Conservation (phyloP, 805 yeast species). For the Lipomyces orientalis region DNA sequence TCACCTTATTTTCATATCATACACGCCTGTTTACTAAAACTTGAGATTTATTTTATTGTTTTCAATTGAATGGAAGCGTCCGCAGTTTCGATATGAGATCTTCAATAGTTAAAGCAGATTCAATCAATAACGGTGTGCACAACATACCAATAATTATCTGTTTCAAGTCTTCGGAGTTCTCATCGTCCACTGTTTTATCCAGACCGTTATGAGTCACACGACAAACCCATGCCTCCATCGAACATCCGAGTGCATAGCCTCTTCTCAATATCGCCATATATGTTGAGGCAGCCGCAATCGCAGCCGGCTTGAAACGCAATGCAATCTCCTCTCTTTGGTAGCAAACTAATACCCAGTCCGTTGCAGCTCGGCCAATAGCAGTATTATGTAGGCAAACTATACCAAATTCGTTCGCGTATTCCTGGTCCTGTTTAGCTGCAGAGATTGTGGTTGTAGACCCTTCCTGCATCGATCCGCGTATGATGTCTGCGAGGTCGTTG, state of each 20-base stretch:
- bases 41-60: background rate
- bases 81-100: background rate
- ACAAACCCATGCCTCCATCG: background rate
- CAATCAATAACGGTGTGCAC: background rate
- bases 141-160: slow-evolving; percentile 4
- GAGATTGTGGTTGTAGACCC: slow-evolving; percentile 8
- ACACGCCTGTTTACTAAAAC: background rate
- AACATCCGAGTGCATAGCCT: slow-evolving; percentile 7
- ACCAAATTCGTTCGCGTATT: slow-evolving; percentile 23
- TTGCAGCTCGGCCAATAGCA: slow-evolving; percentile 17
- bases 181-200: background rate
- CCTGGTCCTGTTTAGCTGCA: slow-evolving; percentile 12
- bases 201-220: background rate
- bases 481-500: slow-evolving; percentile 11
- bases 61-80: background rate
- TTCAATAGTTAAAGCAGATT: background rate
- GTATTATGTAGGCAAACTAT: slow-evolving; percentile 19
- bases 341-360: slow-evolving; percentile 9
- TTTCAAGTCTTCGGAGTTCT: background rate
- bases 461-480: slow-evolving; percentile 6
- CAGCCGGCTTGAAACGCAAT: slow-evolving; percentile 1
- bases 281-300: slow-evolving; percentile 23
- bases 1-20: background rate
- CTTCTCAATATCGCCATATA: slow-evolving; percentile 13
- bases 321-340: slow-evolving; percentile 5